Conservation (phyloP, 2,329 filamentous ascomycete genomes). For the Neopestalotiopsis rosae region DNA sequence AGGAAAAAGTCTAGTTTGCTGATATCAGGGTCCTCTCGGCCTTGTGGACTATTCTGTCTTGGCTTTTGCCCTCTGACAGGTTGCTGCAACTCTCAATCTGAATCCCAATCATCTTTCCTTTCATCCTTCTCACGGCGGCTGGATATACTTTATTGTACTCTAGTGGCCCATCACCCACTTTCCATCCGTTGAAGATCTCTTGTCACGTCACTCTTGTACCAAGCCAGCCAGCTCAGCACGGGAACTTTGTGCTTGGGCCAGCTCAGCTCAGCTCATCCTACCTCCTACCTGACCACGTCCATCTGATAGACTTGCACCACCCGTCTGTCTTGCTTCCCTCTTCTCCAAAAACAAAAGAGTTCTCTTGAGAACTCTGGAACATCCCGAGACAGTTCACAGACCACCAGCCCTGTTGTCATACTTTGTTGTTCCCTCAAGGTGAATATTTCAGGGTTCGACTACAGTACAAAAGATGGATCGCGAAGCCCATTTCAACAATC, state of each 20-base stretch:
- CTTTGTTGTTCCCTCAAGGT: constrained; percentile 10
- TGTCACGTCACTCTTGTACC: neutral
- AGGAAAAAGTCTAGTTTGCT: neutral
- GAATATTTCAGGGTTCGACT: neutral
- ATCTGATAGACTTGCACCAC: constrained; percentile 4
- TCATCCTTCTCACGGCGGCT: neutral
- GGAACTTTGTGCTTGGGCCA: neutral
- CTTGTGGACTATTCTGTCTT: neutral
- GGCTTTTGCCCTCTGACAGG: neutral
- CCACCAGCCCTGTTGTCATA: constrained; percentile 7
- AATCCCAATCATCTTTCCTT: neutral
- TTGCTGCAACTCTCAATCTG: neutral
- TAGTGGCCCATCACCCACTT: constrained; percentile 2
- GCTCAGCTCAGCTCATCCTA: neutral
- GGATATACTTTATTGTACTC: constrained; percentile 2
- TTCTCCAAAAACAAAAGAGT: neutral
- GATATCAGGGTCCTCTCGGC: neutral
- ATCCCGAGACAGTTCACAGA: neutral
- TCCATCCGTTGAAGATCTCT: neutral
- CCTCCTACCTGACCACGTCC: no score
- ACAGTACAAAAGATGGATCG: constrained; percentile 14
- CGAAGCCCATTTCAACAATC: constrained; percentile 7
- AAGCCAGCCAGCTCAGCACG: no score
- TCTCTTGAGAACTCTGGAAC: neutral
- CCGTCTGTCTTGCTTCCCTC: neutral